Percentiles rank a stretch among this genome's conserved stretches.
These are phyloP conservation scores for Citrullus amarus DNA, from an alignment of 306 rosid species.

Conservation along the genomic window DNA sequence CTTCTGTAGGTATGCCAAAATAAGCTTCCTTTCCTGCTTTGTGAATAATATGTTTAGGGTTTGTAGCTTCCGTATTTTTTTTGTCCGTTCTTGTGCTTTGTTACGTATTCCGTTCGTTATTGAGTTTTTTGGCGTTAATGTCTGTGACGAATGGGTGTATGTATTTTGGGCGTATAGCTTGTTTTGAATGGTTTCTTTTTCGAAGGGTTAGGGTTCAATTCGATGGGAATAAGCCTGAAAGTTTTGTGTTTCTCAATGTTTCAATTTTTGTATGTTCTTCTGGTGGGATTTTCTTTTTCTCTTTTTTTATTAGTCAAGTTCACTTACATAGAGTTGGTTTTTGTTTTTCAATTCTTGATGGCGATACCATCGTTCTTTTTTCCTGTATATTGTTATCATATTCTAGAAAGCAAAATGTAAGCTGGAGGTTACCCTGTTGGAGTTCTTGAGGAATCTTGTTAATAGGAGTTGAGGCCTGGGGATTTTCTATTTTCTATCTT, in stretches of 20 bases:
- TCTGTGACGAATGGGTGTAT: background rate
- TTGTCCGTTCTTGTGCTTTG: background rate
- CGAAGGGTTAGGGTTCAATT: background rate
- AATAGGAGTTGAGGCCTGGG: background rate
- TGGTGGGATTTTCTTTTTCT: background rate
- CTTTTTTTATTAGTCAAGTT: background rate
- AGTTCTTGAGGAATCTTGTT: background rate
- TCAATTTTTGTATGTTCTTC: background rate
- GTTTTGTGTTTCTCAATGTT: background rate
- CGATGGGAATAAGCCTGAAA: background rate
- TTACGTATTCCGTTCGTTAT: background rate
- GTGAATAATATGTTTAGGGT: background rate
- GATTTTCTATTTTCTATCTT: background rate
- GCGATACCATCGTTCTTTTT: background rate
- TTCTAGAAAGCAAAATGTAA: background rate
- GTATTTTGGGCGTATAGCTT: background rate
- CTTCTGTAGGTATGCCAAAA: conserved; percentile 18
- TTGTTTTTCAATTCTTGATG: background rate
- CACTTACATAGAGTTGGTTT: background rate
- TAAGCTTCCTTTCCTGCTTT: background rate
- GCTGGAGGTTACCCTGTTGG: background rate
- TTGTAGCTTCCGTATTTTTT: background rate
- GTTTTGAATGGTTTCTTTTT: background rate
- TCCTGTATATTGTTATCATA: background rate
- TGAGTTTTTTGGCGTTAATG: no score